Evolutionary conservation across 108 stramenopile genomes (phyloP).

Genomic region (Pseudonitzschia pungens): DNA sequence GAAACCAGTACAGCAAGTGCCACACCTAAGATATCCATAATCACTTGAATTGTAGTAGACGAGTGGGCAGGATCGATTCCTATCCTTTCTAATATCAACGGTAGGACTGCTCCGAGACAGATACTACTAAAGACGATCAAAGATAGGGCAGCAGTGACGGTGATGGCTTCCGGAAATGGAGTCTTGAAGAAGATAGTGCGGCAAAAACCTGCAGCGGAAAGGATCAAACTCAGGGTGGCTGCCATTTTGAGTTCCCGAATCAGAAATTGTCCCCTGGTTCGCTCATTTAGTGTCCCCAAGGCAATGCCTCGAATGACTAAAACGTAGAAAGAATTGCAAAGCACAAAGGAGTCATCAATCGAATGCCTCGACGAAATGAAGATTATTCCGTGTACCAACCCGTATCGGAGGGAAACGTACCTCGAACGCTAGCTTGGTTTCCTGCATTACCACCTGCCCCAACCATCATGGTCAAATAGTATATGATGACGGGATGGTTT

Average conservation of each 20-base stretch:
- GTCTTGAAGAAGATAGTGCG: constrained; percentile 68
- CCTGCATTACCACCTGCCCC: constrained; percentile 87
- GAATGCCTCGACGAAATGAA: neutral
- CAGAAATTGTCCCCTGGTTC: constrained; percentile 61
- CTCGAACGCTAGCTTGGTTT: constrained; percentile 87
- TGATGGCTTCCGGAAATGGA: constrained; percentile 69
- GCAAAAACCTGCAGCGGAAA: constrained; percentile 67
- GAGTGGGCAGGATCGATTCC: constrained; percentile 89
- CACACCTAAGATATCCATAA: constrained; percentile 73
- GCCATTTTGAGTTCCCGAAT: constrained; percentile 77
- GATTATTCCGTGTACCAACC: neutral
- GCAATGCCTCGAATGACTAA: constrained; percentile 84
- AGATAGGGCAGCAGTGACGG: constrained; percentile 69
- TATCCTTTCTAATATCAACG: constrained; percentile 64
- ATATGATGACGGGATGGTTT: constrained; percentile 81
- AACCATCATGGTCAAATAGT: constrained; percentile 90
- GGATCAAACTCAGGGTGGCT: constrained; percentile 51
- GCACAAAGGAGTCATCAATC: neutral
- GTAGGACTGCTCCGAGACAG: constrained; percentile 76
- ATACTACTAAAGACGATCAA: constrained; percentile 82
- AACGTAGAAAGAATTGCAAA: neutral
- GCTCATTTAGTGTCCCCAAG: constrained; percentile 63
- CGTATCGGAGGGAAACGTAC: constrained; percentile 25
- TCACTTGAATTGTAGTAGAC: constrained; percentile 82
- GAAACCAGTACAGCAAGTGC: constrained; percentile 72